phyloP scores from a whole-genome alignment of 2,329 filamentous ascomycete species.

The Calonectria ilicicola region DNA sequence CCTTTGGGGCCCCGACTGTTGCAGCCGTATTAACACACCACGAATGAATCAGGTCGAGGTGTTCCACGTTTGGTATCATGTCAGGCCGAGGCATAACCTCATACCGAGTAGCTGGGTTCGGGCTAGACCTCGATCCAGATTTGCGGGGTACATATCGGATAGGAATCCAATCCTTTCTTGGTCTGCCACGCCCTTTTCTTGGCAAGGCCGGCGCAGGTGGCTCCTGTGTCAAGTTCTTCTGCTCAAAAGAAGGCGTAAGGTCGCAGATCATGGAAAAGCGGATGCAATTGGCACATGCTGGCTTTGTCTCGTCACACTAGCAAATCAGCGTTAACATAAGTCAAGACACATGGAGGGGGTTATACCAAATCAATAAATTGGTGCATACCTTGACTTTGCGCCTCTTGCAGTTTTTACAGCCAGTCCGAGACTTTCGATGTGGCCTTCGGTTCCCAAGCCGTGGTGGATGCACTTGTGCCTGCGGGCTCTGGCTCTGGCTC shows the following conservation, averaged over 20 bases:
- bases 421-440: slow-evolving; percentile 2
- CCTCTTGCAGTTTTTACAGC: slow-evolving; percentile 3
- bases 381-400: slow-evolving; percentile 13
- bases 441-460: background rate
- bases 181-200: background rate
- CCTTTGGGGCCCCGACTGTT: background rate
- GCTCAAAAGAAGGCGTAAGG: background rate
- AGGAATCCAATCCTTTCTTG: background rate
- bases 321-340: background rate
- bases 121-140: background rate
- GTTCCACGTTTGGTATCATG: background rate
- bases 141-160: background rate
- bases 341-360: background rate
- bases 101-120: background rate
- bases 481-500: slow-evolving; percentile 1
- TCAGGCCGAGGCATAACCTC: background rate
- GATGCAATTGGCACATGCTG: slow-evolving; percentile 8
- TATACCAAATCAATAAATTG: background rate
- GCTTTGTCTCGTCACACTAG: slow-evolving; percentile 30
- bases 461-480: background rate
- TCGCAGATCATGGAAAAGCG: slow-evolving; percentile 12
- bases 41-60: background rate
- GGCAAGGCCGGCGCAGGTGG: background rate
- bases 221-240: background rate
- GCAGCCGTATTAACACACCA: background rate